phyloP scores from a whole-genome alignment of 2,329 filamentous ascomycete species.

The Pyrenophora graminea region DNA sequence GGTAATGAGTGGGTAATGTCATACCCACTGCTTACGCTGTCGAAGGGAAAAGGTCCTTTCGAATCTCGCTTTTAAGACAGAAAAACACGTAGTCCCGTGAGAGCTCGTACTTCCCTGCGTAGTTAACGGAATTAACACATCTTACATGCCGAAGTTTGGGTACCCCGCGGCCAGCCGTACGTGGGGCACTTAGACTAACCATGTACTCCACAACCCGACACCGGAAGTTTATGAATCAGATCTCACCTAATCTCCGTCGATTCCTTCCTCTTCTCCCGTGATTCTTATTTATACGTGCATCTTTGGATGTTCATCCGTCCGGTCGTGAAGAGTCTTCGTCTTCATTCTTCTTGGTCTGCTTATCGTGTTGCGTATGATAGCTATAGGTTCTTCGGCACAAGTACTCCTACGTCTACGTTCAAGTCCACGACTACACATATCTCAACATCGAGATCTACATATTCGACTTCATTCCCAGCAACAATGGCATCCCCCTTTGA shows the following conservation, averaged over 20 bases:
- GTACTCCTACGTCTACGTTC: too few relatives aligned
- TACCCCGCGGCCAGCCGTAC: slow-evolving; percentile 11
- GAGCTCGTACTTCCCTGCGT: not conserved
- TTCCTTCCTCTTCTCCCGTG: too few relatives aligned
- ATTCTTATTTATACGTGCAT: too few relatives aligned
- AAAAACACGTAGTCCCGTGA: slow-evolving; percentile 9
- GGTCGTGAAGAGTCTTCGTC: too few relatives aligned
- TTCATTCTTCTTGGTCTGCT: too few relatives aligned
- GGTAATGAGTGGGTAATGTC: slow-evolving; percentile 29
- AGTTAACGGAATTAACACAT: not conserved
- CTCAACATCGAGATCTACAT: not conserved
- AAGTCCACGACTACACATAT: not conserved
- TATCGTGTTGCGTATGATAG: too few relatives aligned
- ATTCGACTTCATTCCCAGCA: slow-evolving; percentile 7
- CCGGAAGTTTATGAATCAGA: not conserved
- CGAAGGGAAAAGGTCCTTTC: not conserved
- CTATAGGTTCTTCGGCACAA: too few relatives aligned
- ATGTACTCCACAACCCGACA: slow-evolving; percentile 1
- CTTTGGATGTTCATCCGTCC: too few relatives aligned
- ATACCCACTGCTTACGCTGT: not conserved
- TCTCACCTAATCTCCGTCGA: too few relatives aligned
- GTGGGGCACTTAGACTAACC: slow-evolving; percentile 7
- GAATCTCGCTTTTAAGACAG: too few relatives aligned
- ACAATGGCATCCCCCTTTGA: slow-evolving; percentile 38
- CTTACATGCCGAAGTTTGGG: slow-evolving; percentile 9